Evolutionary conservation across 371 early-diverging fungal species (phyloP), one percentile per base, ranked within the genome.

Genomic region (Apophysomyces ossiformis): DNA sequence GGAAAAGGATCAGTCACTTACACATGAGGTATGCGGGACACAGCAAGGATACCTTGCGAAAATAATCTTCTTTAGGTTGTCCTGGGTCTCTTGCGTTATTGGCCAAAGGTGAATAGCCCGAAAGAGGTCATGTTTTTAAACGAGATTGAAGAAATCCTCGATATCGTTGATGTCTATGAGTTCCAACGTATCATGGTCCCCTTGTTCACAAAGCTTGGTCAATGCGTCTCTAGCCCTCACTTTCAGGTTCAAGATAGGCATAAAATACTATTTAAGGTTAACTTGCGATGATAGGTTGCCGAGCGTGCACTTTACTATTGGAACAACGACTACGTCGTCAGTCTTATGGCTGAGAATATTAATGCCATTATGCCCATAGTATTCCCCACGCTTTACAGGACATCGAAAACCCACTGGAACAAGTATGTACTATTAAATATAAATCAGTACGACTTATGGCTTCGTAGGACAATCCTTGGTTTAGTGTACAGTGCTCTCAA

Each of bases 41-140:
- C 16, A n/a, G 26, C 41, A 37, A 60, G 35, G 11, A 56, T 21
- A 2, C 21, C 9, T 45, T 58, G 9, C 45, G 44, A 26, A 15
- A 47, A 32, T 44, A 37, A 35, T 15, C 35, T 15, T 26, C 4
- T 26, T 41, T 66, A 93, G 92, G 94, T 97, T 13, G 86, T 96
- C 37, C 78, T 77, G 57, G 95, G 96, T 7, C 76, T 98, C 44
- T 80, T 98, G 65, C 87, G 95, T 16, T 96, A 88, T 77, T 98
- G 99, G 99, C 99, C 99, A 54, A 98, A 98, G 76, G 95, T 95
- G 57, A 98, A 97, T 83, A 94, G 94, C 65, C 95, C 97, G 4
- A 98, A 98, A 74, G 99, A 97, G 76, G 95, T 97, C 66, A 97
- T 98, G 98, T 97, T 95, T 74, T 80, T 98, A 73, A 96, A 93